phyloP scores from a whole-genome alignment of 768 basidiomycete genomes.

The Leccinum incarnatum region DNA sequence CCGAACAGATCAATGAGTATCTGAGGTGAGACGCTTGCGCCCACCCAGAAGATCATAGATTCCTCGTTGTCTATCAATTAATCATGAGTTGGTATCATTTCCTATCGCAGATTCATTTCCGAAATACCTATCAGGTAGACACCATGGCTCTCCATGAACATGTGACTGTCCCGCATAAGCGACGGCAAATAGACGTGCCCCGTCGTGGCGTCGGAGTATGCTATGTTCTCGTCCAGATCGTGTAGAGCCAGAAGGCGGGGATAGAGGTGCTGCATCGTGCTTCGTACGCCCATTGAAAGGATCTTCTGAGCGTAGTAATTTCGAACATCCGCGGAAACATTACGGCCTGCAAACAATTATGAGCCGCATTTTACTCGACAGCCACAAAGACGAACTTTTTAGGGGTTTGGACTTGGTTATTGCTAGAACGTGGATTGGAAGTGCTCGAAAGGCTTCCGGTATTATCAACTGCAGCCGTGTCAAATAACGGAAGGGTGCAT shows the following conservation, averaged over 20 bases:
- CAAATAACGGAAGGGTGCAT: slow-evolving; percentile 4
- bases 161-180: slow-evolving; percentile 78
- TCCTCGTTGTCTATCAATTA: slow-evolving; percentile 77
- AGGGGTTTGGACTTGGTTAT: slow-evolving; percentile 88
- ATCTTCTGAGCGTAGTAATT: slow-evolving; percentile 81
- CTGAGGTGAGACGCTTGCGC: slow-evolving; percentile 75
- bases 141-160: slow-evolving; percentile 86
- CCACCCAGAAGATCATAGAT: slow-evolving; percentile 86
- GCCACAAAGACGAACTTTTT: slow-evolving; percentile 61
- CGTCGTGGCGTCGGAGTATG: slow-evolving; percentile 58
- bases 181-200: slow-evolving; percentile 67
- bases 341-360: slow-evolving; percentile 52
- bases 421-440: slow-evolving; percentile 78
- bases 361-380: slow-evolving; percentile 3
- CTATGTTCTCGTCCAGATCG: slow-evolving; percentile 68
- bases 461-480: slow-evolving; percentile 69
- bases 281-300: slow-evolving; percentile 64
- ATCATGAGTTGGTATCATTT: slow-evolving; percentile 11
- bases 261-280: slow-evolving; percentile 77
- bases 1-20: slow-evolving; percentile 82
- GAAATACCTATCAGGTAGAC: slow-evolving; percentile 86
- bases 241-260: slow-evolving; percentile 88
- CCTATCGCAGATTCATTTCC: slow-evolving; percentile 8
- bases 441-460: slow-evolving; percentile 86
- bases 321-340: slow-evolving; percentile 91